These are phyloP conservation scores for Castanospermum australe DNA, from an alignment of 306 rosid species.

Conservation along the genomic window DNA sequence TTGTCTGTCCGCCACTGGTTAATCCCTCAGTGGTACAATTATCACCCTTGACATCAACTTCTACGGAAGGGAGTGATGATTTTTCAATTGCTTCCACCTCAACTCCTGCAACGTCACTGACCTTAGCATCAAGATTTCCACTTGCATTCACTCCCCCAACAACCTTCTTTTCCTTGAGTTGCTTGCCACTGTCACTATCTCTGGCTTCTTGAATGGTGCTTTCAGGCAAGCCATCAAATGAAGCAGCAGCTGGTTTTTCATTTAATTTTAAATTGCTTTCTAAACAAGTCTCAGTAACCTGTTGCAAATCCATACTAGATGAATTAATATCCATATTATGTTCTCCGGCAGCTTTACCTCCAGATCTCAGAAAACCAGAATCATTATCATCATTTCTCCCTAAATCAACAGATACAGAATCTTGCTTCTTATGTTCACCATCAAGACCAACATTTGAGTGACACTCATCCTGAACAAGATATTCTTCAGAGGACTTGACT, in stretches of 20 bases:
- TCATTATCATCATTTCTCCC: slow-evolving; percentile 36
- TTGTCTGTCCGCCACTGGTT: slow-evolving; percentile 29
- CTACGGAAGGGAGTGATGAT: slow-evolving; percentile 10
- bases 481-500: slow-evolving; percentile 43
- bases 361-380: slow-evolving; percentile 29
- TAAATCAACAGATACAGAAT: slow-evolving; percentile 15
- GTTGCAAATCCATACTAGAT: slow-evolving; percentile 28
- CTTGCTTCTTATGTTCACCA: slow-evolving; percentile 29
- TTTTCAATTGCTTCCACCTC: slow-evolving; percentile 35
- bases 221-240: slow-evolving; percentile 3
- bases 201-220: slow-evolving; percentile 42
- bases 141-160: slow-evolving; percentile 29
- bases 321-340: slow-evolving; percentile 20
- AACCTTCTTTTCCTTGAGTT: slow-evolving; percentile 29
- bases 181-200: slow-evolving; percentile 33
- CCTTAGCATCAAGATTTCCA: slow-evolving; percentile 34
- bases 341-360: slow-evolving; percentile 34
- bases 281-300: slow-evolving; percentile 20
- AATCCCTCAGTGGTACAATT: slow-evolving; percentile 16
- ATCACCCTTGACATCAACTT: slow-evolving; percentile 33
- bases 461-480: slow-evolving; percentile 29
- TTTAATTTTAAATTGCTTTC: slow-evolving; percentile 39
- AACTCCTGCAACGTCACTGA: slow-evolving; percentile 32
- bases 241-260: slow-evolving; percentile 33
- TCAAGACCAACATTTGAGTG: slow-evolving; percentile 29